Conservation (phyloP, 345 rosid genomes). For the Diplotaxis tenuifolia region DNA sequence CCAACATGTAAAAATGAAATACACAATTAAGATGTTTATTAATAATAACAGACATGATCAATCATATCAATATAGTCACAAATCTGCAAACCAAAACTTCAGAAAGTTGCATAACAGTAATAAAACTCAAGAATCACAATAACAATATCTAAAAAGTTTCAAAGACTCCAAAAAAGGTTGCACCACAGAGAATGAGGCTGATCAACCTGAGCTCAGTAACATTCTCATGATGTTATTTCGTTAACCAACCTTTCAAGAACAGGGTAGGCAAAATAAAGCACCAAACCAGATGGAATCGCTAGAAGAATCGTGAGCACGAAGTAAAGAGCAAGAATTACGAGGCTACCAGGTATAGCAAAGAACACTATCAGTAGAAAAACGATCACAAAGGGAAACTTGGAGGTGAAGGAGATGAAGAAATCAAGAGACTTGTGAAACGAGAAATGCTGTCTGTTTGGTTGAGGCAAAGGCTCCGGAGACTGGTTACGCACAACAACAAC, state of each 20-base stretch:
- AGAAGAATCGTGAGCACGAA: neutral
- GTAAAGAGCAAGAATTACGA: neutral
- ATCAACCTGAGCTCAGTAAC: conserved; percentile 12
- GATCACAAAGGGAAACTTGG: neutral
- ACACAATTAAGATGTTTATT: conserved; percentile 3
- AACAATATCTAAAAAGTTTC: neutral
- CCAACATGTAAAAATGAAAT: neutral
- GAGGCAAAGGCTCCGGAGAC: too few species aligned
- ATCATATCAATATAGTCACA: conserved; percentile 7
- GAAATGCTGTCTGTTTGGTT: neutral
- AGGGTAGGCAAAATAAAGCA: neutral
- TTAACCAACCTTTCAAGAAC: neutral
- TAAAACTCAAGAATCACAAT: conserved; percentile 22
- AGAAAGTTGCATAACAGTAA: conserved; percentile 10
- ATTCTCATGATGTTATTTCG: conserved; percentile 21
- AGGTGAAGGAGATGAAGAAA: neutral
- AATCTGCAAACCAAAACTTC: conserved; percentile 25
- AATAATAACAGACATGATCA: conserved; percentile 1
- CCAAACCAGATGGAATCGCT: neutral
- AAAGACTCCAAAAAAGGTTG: conserved; percentile 10
- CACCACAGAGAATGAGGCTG: neutral
- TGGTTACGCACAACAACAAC: neutral
- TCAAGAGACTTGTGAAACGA: neutral
- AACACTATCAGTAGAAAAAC: neutral
- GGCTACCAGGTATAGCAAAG: neutral